Evolutionary conservation across 2,329 filamentous ascomycete genomes (phyloP).

Genomic region (Coniosporium uncinatum): DNA sequence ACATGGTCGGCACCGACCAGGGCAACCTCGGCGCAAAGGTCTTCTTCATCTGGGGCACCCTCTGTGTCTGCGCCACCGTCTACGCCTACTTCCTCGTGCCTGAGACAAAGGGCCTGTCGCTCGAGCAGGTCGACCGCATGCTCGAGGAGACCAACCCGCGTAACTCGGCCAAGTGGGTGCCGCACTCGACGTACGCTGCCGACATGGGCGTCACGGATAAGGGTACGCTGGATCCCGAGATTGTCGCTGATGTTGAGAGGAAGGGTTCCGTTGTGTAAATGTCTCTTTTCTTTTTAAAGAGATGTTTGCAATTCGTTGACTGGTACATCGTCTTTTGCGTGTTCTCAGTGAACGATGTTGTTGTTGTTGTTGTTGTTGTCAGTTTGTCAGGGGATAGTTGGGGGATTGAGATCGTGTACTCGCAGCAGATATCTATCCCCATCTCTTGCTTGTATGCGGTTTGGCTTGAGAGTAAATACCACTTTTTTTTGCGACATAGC

Average conservation of each 20-base stretch:
- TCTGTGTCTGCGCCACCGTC: conserved; percentile 35
- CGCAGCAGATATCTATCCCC: no score
- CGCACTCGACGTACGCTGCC: conserved; percentile 61
- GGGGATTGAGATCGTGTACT: no score
- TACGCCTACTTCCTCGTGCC: conserved; percentile 40
- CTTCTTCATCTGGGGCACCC: conserved; percentile 38
- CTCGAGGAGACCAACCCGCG: conserved; percentile 80
- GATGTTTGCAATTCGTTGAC: no score
- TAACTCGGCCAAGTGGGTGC: conserved; percentile 72
- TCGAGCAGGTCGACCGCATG: conserved; percentile 52
- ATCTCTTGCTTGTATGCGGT: no score
- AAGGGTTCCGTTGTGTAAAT: conserved; percentile 1
- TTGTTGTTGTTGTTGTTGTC: no score
- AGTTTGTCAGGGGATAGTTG: no score
- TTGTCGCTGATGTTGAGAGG: conserved; percentile 6
- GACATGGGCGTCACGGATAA: conserved; percentile 42
- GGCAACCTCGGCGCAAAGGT: conserved; percentile 44
- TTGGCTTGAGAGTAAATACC: no score
- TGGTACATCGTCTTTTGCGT: no score
- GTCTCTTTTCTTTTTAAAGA: no score
- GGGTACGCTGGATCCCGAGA: conserved; percentile 6
- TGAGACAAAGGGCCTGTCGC: conserved; percentile 29
- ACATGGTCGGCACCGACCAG: conserved; percentile 56
- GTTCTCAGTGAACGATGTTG: no score
- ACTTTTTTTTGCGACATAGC: no score